Conservation (phyloP, 371 early-diverging fungal genomes). For the Circinella minor region DNA sequence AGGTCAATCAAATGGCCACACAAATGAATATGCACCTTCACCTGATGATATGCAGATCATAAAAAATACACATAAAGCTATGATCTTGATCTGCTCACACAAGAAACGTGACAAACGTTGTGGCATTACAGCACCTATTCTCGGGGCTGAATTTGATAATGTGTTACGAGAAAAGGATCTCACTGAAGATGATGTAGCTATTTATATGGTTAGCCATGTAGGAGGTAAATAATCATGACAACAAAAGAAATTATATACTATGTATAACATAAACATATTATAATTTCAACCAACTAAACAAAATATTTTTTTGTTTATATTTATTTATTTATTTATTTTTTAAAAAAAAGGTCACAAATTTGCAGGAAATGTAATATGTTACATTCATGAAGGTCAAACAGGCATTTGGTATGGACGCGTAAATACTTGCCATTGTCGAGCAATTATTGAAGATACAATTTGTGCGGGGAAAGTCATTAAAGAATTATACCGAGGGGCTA, state of each 20-base stretch:
- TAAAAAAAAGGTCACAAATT: conserved; percentile 71
- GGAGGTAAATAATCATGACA: conserved; percentile 54
- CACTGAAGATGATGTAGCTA: conserved; percentile 47
- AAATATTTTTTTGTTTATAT: background rate
- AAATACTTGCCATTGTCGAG: conserved; percentile 59
- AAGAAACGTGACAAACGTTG: conserved; percentile 82
- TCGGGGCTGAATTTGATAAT: conserved; percentile 69
- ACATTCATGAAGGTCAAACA: conserved; percentile 55
- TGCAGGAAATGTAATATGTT: conserved; percentile 78
- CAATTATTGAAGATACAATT: conserved; percentile 64
- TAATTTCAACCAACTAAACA: conserved; percentile 1
- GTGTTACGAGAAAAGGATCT: conserved; percentile 64
- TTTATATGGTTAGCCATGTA: conserved; percentile 71
- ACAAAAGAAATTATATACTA: background rate
- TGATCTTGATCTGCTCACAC: conserved; percentile 81
- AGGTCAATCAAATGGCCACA: conserved; percentile 10
- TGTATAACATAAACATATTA: background rate
- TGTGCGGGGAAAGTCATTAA: conserved; percentile 60
- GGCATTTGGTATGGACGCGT: conserved; percentile 76
- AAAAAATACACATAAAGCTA: conserved; percentile 51
- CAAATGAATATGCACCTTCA: background rate
- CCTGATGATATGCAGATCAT: conserved; percentile 33
- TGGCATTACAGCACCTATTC: conserved; percentile 76
- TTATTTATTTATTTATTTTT: background rate
- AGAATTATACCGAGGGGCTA: conserved; percentile 66